Evolutionary conservation across 2,329 filamentous ascomycete species (phyloP).

Genomic region (Purpureocillium takamizusanense): DNA sequence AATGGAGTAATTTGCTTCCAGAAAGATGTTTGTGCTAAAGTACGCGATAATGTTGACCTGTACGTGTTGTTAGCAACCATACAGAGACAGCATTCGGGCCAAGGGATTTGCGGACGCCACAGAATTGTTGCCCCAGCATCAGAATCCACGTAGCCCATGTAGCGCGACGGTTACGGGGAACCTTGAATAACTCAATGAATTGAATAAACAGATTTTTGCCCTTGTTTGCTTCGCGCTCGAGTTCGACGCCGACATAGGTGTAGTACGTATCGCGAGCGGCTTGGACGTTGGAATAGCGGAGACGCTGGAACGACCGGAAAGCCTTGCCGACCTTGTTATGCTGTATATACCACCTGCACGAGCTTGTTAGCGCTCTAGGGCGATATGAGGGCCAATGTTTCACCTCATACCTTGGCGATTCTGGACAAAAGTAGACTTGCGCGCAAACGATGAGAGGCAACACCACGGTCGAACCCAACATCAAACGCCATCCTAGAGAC

Average conservation of each 20-base stretch:
- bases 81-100: too few relatives aligned
- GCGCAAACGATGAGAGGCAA: constrained; percentile 40
- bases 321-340: constrained; percentile 42
- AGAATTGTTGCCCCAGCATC: constrained; percentile 13
- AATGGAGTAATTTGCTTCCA: constrained; percentile 29
- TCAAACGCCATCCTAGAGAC: constrained; percentile 48
- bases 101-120: too few relatives aligned
- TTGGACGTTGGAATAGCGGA: constrained; percentile 49
- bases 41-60: constrained; percentile 46
- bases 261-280: constrained; percentile 39
- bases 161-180: constrained; percentile 23
- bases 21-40: constrained; percentile 38
- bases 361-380: constrained; percentile 15
- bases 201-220: constrained; percentile 28
- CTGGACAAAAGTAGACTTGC: constrained; percentile 55
- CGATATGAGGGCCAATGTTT: too few relatives aligned
- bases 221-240: constrained; percentile 15
- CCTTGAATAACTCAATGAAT: constrained; percentile 21
- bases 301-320: constrained; percentile 39
- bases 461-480: constrained; percentile 49
- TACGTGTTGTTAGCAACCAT: too few relatives aligned
- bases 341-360: constrained; percentile 38
- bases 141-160: constrained; percentile 24
- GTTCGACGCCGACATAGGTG: constrained; percentile 19
- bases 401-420: constrained; percentile 38